phyloP scores from a whole-genome alignment of 169 alveolate genomes.

The Neospora caninum region DNA sequence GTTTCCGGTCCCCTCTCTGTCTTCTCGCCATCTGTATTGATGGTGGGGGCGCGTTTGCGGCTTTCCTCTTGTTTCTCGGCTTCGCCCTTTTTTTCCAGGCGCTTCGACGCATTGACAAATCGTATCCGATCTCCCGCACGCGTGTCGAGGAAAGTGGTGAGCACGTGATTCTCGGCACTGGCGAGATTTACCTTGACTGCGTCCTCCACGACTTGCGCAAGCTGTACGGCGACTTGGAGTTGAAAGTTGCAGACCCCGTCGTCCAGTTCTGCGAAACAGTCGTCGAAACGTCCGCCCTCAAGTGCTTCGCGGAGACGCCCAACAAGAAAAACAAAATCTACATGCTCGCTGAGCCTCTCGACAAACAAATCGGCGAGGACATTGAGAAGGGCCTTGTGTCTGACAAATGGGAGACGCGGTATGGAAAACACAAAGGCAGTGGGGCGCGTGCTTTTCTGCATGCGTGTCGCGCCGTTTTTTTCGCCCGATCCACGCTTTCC shows the following conservation, averaged over 20 bases:
- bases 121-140: constrained; percentile 92
- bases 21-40: too few species aligned
- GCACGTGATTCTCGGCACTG: constrained; percentile 95
- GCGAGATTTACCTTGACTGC: constrained; percentile 98
- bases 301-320: constrained; percentile 96
- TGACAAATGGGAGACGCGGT: constrained; percentile 62
- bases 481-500: too few species aligned
- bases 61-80: too few species aligned
- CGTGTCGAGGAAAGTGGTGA: constrained; percentile 93
- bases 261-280: constrained; percentile 97
- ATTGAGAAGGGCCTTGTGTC: constrained; percentile 65
- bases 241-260: constrained; percentile 92
- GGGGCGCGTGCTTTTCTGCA: too few species aligned
- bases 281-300: constrained; percentile 94
- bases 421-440: background rate
- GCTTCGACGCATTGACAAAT: constrained; percentile 91
- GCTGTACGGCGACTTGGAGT: constrained; percentile 97
- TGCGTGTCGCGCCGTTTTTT: too few species aligned
- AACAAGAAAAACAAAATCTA: constrained; percentile 93
- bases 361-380: constrained; percentile 78
- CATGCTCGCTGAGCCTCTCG: constrained; percentile 96
- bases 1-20: too few species aligned
- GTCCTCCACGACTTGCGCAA: constrained; percentile 96
- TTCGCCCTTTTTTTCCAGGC: constrained; percentile 80
- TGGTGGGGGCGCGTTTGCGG: too few species aligned